phyloP scores from a whole-genome alignment of 1,284 basidiomycete species.

The Puccinia triticina region DNA sequence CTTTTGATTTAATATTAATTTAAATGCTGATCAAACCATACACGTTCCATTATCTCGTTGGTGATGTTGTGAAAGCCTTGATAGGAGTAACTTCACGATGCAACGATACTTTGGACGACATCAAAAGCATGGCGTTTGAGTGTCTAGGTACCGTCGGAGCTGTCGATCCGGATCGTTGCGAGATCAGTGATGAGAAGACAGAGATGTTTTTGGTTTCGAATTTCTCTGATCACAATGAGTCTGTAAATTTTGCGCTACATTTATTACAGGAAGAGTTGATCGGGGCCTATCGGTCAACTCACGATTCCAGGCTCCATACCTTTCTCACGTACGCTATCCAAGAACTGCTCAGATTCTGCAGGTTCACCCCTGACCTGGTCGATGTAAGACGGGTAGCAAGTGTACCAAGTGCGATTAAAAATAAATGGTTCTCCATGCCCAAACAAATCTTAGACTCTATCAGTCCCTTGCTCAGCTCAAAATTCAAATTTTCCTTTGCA shows the following conservation, averaged over 20 bases:
- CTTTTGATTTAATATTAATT: no score
- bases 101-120: slow-evolving; percentile 66
- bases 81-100: slow-evolving; percentile 75
- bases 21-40: no score
- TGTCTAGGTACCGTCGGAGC: slow-evolving; percentile 94
- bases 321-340: slow-evolving; percentile 91
- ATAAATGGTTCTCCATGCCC: slow-evolving; percentile 76
- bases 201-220: slow-evolving; percentile 78
- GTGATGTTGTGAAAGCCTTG: slow-evolving; percentile 72
- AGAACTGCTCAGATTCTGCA: slow-evolving; percentile 84
- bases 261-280: slow-evolving; percentile 85
- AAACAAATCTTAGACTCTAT: slow-evolving; percentile 85
- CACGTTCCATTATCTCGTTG: slow-evolving; percentile 77
- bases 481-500: slow-evolving; percentile 63
- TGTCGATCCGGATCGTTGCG: slow-evolving; percentile 90
- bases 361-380: slow-evolving; percentile 76
- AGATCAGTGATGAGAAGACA: slow-evolving; percentile 68
- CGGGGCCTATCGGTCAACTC: slow-evolving; percentile 87
- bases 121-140: slow-evolving; percentile 77
- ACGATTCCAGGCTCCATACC: slow-evolving; percentile 88
- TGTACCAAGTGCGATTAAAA: slow-evolving; percentile 69
- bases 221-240: slow-evolving; percentile 79
- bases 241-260: slow-evolving; percentile 78
- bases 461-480: slow-evolving; percentile 79
- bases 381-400: slow-evolving; percentile 59